Base-by-base conservation (phyloP, 768 basidiomycete genomes). In the Termitomyces sp. region DNA sequence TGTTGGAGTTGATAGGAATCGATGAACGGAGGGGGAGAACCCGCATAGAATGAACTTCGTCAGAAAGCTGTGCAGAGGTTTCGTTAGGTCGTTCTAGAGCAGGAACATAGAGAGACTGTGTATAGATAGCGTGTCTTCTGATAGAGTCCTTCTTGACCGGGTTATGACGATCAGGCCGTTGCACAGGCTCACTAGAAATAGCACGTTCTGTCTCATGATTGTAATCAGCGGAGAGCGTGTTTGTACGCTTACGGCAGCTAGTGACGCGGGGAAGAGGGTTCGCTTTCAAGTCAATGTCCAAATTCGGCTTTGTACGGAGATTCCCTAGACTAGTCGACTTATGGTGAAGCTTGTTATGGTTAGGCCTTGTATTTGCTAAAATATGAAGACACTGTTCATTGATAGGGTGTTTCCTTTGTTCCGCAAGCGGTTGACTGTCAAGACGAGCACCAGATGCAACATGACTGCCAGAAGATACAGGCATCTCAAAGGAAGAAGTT, bases 121-220 rank as follows among this genome's bases (percentile, higher is more conserved):
- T 72, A 59, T 76, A 76, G 11, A 77, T 74, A 4, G 75, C 77
- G 51, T 76, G 75, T 13, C 77, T 70, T 60, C 72, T 75, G 46
- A 57, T 20, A 45, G 62, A 58, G 31, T 61, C 56, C n/a, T 57
- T 57, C 55, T 59, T 55, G 16, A 18, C 44, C 5, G 50, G 33
- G n/a, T 39, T 52, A 8, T 41, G 54, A 11, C 56, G 52, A 30
- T 68, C 62, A 13, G 62, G 37, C 20, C 49, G 49, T 52, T 64
- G 63, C n/a, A 47, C 31, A 41, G 61, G 50, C 47, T 66, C 56
- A 15, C 24, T 46, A 46, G 56, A 34, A 13, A 37, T 54, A 4
- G 24, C 16, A 16, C 33, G 16, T n/a, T 54, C 56, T 48, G 59
- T 48, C 48, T 30, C 54, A 39, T 18, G 58, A 37, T 55, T 46